Evolutionary conservation across 495 filamentous ascomycete species (phyloP).

Genomic region (Aspergillus sclerotioniger): DNA sequence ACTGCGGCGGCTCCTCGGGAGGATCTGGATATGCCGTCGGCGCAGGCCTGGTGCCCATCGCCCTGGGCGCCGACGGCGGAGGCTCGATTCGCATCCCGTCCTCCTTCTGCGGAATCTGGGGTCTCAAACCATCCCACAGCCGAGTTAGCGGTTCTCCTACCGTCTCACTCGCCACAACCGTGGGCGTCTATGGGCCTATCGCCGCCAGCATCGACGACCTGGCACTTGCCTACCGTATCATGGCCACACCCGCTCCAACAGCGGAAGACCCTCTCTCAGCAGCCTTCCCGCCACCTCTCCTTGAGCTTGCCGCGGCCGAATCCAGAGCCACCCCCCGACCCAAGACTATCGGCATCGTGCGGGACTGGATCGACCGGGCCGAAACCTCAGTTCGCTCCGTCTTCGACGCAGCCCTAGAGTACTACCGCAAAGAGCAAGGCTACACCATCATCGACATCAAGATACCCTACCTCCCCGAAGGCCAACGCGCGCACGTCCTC

Average conservation of each 20-base stretch:
- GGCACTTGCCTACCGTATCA: slow-evolving; percentile 74
- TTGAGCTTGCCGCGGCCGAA: slow-evolving; percentile 10
- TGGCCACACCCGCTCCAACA: slow-evolving; percentile 67
- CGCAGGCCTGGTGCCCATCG: slow-evolving; percentile 75
- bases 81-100: slow-evolving; percentile 82
- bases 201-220: slow-evolving; percentile 76
- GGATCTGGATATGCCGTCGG: slow-evolving; percentile 77
- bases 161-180: slow-evolving; percentile 56
- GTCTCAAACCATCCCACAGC: slow-evolving; percentile 79
- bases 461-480: slow-evolving; percentile 72
- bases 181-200: slow-evolving; percentile 73
- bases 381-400: slow-evolving; percentile 58
- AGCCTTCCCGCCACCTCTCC: slow-evolving; percentile 48
- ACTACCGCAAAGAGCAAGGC: slow-evolving; percentile 53
- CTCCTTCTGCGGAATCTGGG: slow-evolving; percentile 82
- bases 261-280: slow-evolving; percentile 45
- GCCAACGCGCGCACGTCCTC: slow-evolving; percentile 72
- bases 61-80: slow-evolving; percentile 82
- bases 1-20: slow-evolving; percentile 85
- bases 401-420: slow-evolving; percentile 59
- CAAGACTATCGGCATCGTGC: slow-evolving; percentile 68
- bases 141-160: slow-evolving; percentile 67
- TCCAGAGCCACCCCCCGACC: slow-evolving; percentile 24
- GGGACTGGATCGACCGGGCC: slow-evolving; percentile 71
- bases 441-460: slow-evolving; percentile 72